phyloP scores from a whole-genome alignment of 257 asterid genomes.

The Verbascum thapsus region DNA sequence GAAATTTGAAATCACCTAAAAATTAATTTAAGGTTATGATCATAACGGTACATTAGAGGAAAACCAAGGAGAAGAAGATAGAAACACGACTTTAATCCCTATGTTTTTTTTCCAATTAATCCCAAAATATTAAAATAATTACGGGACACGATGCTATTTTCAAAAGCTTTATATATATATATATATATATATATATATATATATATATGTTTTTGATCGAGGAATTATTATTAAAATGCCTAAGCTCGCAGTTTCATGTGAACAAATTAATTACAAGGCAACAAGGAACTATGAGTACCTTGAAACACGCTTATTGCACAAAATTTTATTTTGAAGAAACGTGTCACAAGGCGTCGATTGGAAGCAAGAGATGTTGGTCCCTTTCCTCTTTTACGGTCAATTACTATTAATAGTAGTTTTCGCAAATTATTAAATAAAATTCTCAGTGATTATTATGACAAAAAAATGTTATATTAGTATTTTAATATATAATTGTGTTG shows the following conservation, averaged over 20 bases:
- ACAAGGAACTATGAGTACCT: conserved; percentile 18
- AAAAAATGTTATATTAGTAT: too few relatives aligned
- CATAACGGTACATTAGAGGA: background rate
- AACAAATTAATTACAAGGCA: background rate
- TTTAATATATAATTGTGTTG: too few relatives aligned
- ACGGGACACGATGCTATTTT: background rate
- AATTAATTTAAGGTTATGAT: background rate
- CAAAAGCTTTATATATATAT: background rate
- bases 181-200: too few relatives aligned
- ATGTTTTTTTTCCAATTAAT: conserved; percentile 9
- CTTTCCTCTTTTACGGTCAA: background rate
- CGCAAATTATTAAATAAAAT: too few relatives aligned
- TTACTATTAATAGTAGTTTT: too few relatives aligned
- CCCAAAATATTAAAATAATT: background rate
- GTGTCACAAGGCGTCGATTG: conserved; percentile 33
- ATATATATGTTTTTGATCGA: conserved; percentile 15
- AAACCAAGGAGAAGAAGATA: background rate
- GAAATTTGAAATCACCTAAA: background rate
- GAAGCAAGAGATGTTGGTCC: conserved; percentile 71
- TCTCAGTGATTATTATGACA: too few relatives aligned
- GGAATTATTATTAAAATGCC: conserved; percentile 21
- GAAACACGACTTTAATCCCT: conserved; percentile 16
- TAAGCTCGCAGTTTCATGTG: conserved; percentile 39
- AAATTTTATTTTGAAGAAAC: conserved; percentile 1
- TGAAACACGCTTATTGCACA: conserved; percentile 21